Evolutionary conservation across 305 asterid genomes (phyloP).

Genomic region (Rubia peregrina): DNA sequence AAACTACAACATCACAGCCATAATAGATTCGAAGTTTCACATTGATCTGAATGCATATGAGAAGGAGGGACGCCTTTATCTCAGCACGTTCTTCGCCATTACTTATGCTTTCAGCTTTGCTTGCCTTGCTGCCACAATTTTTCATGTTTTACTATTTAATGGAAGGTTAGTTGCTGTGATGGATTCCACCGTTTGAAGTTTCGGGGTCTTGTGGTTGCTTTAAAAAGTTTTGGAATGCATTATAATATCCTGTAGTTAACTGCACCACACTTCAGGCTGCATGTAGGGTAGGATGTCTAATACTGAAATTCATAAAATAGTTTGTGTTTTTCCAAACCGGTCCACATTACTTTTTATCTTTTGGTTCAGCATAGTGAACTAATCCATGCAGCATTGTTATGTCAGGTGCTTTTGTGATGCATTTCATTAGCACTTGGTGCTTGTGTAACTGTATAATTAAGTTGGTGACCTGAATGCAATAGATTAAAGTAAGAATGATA

Average conservation of each 20-base stretch:
- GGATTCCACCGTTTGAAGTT: not conserved
- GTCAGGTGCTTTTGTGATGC: not conserved
- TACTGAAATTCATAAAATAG: not conserved
- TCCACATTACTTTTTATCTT: not conserved
- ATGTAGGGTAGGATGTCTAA: not conserved
- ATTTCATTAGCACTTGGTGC: not conserved
- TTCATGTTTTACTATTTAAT: constrained; percentile 80
- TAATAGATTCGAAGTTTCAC: constrained; percentile 67
- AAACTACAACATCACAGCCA: constrained; percentile 66
- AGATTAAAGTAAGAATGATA: not conserved
- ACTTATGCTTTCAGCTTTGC: constrained; percentile 84
- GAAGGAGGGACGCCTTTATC: constrained; percentile 71
- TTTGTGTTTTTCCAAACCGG: not conserved
- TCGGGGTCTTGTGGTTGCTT: not conserved
- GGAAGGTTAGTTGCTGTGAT: constrained; percentile 50
- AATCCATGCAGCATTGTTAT: not conserved
- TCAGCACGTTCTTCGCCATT: constrained; percentile 71
- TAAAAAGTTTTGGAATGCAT: too few relatives aligned
- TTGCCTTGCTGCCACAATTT: constrained; percentile 84
- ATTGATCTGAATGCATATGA: constrained; percentile 69
- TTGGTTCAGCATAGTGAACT: not conserved
- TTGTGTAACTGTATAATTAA: not conserved
- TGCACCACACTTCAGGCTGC: too few relatives aligned
- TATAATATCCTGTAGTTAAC: too few relatives aligned
- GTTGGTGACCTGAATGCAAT: not conserved